These are phyloP conservation scores for Fusarium pseudograminearum DNA, from an alignment of 2,329 filamentous ascomycete species.

Conservation along the genomic window DNA sequence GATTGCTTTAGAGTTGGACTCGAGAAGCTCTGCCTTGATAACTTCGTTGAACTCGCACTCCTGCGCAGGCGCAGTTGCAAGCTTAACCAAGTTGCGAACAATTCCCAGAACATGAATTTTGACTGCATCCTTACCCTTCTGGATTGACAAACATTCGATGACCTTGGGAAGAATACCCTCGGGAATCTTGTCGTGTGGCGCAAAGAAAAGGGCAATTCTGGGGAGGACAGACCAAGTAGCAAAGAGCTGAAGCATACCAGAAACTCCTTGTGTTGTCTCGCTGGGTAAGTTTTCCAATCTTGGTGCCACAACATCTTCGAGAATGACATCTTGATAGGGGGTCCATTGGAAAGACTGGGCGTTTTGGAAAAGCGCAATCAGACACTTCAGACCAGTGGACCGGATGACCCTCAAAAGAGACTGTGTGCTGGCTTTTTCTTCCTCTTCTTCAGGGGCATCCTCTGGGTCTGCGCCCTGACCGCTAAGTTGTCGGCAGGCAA, in stretches of 20 bases:
- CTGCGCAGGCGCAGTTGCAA: slow-evolving; percentile 66
- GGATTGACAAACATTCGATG: slow-evolving; percentile 76
- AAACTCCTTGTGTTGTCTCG: slow-evolving; percentile 91
- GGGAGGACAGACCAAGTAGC: slow-evolving; percentile 81
- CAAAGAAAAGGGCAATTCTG: slow-evolving; percentile 75
- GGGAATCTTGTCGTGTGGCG: slow-evolving; percentile 57
- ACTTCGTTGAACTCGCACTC: slow-evolving; percentile 69
- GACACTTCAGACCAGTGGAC: slow-evolving; percentile 82
- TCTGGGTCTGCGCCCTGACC: slow-evolving; percentile 52
- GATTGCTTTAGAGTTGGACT: slow-evolving; percentile 69
- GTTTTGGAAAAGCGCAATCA: slow-evolving; percentile 82
- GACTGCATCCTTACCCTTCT: slow-evolving; percentile 86
- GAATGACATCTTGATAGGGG: slow-evolving; percentile 76
- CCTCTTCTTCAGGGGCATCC: slow-evolving; percentile 56
- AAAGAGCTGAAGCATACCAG: slow-evolving; percentile 83
- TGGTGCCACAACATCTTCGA: slow-evolving; percentile 80
- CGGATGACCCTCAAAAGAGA: slow-evolving; percentile 76
- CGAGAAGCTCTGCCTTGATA: slow-evolving; percentile 67
- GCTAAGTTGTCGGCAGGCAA: slow-evolving; percentile 71
- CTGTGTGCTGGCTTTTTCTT: slow-evolving; percentile 58
- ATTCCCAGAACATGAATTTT: slow-evolving; percentile 85
- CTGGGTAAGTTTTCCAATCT: slow-evolving; percentile 81
- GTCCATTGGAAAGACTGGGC: slow-evolving; percentile 78
- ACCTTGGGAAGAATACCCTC: slow-evolving; percentile 76
- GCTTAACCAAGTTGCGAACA: slow-evolving; percentile 74